Evolutionary conservation across 805 yeast genomes (phyloP).

Genomic region (Barnettozyma vustinii): DNA sequence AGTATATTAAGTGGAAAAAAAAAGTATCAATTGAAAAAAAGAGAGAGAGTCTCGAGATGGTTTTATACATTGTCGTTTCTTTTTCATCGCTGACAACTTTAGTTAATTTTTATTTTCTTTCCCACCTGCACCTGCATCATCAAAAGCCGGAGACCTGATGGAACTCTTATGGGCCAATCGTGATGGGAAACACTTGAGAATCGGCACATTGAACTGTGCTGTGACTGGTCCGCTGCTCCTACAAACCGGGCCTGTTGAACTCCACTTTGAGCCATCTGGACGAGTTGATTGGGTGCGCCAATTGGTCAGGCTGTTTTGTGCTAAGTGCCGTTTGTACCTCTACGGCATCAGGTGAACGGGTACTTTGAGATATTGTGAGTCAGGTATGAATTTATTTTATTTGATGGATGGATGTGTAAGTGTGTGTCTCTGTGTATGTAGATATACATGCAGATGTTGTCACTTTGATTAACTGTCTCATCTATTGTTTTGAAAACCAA

Average conservation of each 20-base stretch:
- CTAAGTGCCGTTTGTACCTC: not conserved
- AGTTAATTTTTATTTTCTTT: too few species aligned
- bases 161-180: not conserved
- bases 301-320: not conserved
- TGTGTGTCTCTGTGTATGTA: too few species aligned
- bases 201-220: not conserved
- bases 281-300: not conserved
- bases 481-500: not conserved
- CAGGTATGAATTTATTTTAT: too few species aligned
- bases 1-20: too few species aligned
- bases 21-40: too few species aligned
- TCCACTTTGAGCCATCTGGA: not conserved
- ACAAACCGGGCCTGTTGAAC: not conserved
- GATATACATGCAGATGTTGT: too few species aligned
- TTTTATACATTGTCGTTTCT: not conserved
- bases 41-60: not conserved
- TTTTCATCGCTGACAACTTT: not conserved
- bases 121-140: not conserved
- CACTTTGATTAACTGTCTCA: not conserved
- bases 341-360: not conserved
- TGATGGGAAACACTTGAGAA: not conserved
- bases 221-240: not conserved
- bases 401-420: too few species aligned
- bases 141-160: not conserved
- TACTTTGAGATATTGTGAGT: too few species aligned